phyloP scores from a whole-genome alignment of 768 basidiomycete species.

The Neoboletus brunneissimus region DNA sequence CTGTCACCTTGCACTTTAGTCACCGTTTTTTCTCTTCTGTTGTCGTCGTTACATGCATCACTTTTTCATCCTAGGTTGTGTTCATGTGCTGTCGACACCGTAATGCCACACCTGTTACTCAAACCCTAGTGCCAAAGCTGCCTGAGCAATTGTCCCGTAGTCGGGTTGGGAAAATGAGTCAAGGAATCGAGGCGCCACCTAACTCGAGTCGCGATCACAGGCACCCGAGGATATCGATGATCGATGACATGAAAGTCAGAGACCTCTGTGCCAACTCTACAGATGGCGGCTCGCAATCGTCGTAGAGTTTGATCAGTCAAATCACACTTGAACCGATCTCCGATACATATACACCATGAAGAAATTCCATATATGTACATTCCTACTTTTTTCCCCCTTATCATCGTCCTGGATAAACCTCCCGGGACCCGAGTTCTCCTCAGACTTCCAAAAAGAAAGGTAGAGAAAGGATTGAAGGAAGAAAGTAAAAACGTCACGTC shows the following conservation, averaged over 20 bases:
- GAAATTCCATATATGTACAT: not conserved
- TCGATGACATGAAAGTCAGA: no score
- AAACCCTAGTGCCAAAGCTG: not conserved
- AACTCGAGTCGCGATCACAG: no score
- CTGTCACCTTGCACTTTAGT: not conserved
- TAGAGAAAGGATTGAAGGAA: no score
- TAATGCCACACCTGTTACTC: conserved; percentile 7
- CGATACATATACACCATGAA: not conserved
- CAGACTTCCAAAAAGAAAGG: not conserved
- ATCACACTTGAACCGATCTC: no score
- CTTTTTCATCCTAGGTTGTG: conserved; percentile 1
- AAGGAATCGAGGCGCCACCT: no score
- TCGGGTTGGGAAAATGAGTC: no score
- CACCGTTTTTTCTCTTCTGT: not conserved
- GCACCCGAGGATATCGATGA: no score
- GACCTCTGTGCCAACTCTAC: no score
- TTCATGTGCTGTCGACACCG: conserved; percentile 5
- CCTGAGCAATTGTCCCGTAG: no score
- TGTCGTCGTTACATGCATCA: conserved; percentile 11
- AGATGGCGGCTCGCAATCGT: no score
- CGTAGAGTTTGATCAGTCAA: no score
- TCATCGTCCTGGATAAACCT: not conserved
- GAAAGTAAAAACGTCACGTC: not conserved
- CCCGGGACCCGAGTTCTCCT: not conserved
- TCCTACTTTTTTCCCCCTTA: not conserved